A percentile compares a stretch with the other conserved stretches of the same genome.
phyloP scores from a whole-genome alignment of 2,329 filamentous ascomycete species.

The Penicillium sp. region DNA sequence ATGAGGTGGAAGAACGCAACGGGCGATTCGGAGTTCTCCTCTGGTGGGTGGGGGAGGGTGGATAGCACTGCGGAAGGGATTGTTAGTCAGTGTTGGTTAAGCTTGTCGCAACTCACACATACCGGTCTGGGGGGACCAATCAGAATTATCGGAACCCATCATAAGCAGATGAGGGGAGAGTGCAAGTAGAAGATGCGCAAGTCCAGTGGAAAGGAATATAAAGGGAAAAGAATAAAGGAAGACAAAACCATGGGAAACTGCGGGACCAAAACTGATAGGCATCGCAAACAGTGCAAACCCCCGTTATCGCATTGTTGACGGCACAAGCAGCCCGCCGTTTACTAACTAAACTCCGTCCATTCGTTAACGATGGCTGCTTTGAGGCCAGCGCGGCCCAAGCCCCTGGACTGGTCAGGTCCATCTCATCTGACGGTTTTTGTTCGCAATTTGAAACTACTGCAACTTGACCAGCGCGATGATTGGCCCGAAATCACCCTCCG shows the following conservation, averaged over 20 bases:
- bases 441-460: constrained; percentile 78
- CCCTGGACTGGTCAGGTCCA: constrained; percentile 42
- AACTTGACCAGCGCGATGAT: constrained; percentile 72
- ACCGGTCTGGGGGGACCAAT: constrained; percentile 41
- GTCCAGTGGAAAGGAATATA: neutral
- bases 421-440: constrained; percentile 68
- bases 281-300: constrained; percentile 28
- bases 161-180: constrained; percentile 2
- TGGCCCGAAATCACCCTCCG: constrained; percentile 75
- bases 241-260: constrained; percentile 2
- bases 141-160: constrained; percentile 33
- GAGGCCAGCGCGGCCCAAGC: constrained; percentile 31
- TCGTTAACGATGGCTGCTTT: constrained; percentile 33
- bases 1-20: constrained; percentile 93
- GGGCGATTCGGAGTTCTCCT: constrained; percentile 67
- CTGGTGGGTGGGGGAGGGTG: constrained; percentile 61
- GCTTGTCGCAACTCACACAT: constrained; percentile 5
- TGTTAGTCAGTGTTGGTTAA: neutral
- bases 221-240: neutral
- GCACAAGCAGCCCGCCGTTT: constrained; percentile 7
- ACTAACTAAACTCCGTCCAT: constrained; percentile 10
- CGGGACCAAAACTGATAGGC: neutral
- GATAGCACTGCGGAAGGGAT: constrained; percentile 58
- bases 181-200: neutral
- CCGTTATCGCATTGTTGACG: constrained; percentile 27